Base-by-base conservation (phyloP, 2,329 filamentous ascomycete species). In the Exophiala mesophila region DNA sequence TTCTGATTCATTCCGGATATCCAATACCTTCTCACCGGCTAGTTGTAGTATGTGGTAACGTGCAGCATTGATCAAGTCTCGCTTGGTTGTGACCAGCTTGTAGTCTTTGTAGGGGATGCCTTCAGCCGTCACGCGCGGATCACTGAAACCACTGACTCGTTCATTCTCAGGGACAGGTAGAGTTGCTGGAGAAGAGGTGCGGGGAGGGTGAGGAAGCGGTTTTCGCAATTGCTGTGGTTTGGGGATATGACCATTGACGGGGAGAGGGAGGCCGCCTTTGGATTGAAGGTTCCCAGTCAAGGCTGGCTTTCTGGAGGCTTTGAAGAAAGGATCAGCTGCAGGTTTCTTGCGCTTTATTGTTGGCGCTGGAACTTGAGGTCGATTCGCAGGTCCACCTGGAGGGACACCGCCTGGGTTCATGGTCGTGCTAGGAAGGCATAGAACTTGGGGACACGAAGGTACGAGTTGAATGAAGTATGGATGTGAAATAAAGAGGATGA, bases 21-120 rank as follows among this genome's bases (percentile, higher is more conserved):
- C 83, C 49, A 79, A 67, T n/a, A 59, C 68, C 50, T 72, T 73
- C 56, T 80, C 80, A 38, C 75, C 70, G 49, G 83, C 74, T 42
- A 98, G 81, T 55, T 86, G 83, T 72, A 95, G 89, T 50, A 94
- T 78, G 60, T 98, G 92, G 58, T 88, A 82, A 36, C 90, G 84
- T 45, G 94, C 69, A 4, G 84, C 85, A 54, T 92, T 83, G 42
- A 86, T 74, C 36, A 95, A 65, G 7, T 82, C 80, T 57, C 82
- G 81, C 65, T 94, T 94, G 5, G 87, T 94, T 5, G 88, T 86
- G 52, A 88, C 78, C 13, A 97, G 73, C 10, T 87, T 86, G 55
- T 70, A 82, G 56, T 81, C 81, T 8, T 61, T 58, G 47, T 66
- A 70, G 18, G 55, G 61, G 7, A 43, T 48, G 13, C 45, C 46